Conservation (phyloP, 2,329 filamentous ascomycete genomes). For the Aspergillus ochraceoroseus region DNA sequence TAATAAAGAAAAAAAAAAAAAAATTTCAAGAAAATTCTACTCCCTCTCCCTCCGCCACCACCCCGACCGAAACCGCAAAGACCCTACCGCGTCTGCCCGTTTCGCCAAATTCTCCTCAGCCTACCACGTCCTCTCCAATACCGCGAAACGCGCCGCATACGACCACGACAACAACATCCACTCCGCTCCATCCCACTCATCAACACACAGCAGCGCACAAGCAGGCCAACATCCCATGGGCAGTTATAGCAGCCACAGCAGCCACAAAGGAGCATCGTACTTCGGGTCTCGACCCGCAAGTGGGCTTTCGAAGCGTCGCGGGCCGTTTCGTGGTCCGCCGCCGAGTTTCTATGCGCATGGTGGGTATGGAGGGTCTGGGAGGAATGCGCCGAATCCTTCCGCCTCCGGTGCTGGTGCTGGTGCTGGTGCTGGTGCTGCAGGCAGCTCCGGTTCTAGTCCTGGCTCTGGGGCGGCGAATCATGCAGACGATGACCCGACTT, state of each 20-base stretch:
- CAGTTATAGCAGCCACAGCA: constrained; percentile 52
- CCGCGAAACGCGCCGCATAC: constrained; percentile 71
- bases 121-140: constrained; percentile 69
- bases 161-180: constrained; percentile 55
- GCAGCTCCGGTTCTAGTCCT: constrained; percentile 4
- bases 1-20: too few species aligned
- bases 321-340: constrained; percentile 76
- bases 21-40: constrained; percentile 74
- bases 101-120: constrained; percentile 83
- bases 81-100: constrained; percentile 65
- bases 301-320: constrained; percentile 71
- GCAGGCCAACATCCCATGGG: constrained; percentile 42
- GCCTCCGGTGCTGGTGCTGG: constrained; percentile 3
- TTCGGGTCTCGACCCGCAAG: constrained; percentile 65
- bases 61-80: constrained; percentile 78
- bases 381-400: constrained; percentile 12
- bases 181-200: constrained; percentile 9
- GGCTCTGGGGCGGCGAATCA: too few species aligned
- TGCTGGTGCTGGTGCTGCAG: constrained; percentile 11
- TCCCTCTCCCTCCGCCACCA: constrained; percentile 85
- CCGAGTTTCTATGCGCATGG: constrained; percentile 82
- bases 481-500: constrained; percentile 32
- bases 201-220: constrained; percentile 31
- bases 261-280: constrained; percentile 39
- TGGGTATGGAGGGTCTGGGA: constrained; percentile 58